Percentiles rank a stretch among this genome's conserved stretches.
Conservation (phyloP, 2,329 filamentous ascomycete genomes). For the Trichophaea hybrida region DNA sequence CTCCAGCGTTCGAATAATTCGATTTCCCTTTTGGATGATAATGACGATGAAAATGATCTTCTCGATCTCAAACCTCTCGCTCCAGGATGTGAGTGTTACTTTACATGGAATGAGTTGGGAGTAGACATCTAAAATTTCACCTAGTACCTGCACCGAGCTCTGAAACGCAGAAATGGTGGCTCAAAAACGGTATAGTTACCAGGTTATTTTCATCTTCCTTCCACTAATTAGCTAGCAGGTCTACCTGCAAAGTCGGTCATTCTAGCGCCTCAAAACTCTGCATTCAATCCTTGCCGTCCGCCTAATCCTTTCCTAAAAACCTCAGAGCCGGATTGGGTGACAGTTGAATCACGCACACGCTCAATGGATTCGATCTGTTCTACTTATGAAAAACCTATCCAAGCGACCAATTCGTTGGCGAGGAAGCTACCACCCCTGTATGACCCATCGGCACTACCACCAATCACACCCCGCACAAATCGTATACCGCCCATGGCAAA, state of each 20-base stretch:
- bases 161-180: constrained; percentile 56
- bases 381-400: not conserved
- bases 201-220: not conserved
- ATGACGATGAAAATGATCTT: constrained; percentile 63
- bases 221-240: constrained; percentile 32
- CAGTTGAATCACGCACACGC: constrained; percentile 11
- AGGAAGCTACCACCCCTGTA: not conserved
- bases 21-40: constrained; percentile 45
- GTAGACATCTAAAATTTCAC: constrained; percentile 15
- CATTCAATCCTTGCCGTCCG: constrained; percentile 57
- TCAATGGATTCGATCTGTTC: not conserved
- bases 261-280: constrained; percentile 28
- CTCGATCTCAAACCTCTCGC: constrained; percentile 72
- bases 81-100: constrained; percentile 53
- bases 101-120: constrained; percentile 37
- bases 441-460: not conserved
- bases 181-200: constrained; percentile 37
- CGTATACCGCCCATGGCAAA: not conserved
- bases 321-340: constrained; percentile 72
- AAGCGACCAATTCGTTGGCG: not conserved
- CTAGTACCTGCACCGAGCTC: constrained; percentile 49
- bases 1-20: constrained; percentile 45
- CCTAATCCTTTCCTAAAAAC: constrained; percentile 68
- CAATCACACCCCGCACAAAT: not conserved
- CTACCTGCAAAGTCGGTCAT: constrained; percentile 58